Percentiles rank a stretch among this genome's conserved stretches.
These are phyloP conservation scores for Cyclotella sp. DNA, from an alignment of 108 stramenopile genomes.

Conservation along the genomic window DNA sequence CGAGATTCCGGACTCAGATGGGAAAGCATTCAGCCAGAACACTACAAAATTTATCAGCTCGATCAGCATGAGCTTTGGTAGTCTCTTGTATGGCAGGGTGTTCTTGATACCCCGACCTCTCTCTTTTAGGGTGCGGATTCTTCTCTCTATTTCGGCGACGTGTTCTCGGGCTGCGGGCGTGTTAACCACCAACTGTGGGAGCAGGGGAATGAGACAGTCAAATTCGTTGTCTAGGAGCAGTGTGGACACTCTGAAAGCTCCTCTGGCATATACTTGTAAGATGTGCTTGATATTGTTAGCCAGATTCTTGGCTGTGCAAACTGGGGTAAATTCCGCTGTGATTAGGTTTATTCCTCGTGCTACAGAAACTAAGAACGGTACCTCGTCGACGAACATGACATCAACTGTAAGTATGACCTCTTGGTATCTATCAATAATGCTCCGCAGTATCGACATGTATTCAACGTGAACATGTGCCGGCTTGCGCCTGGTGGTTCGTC, in stretches of 20 bases:
- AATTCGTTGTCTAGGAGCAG: neutral
- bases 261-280: neutral
- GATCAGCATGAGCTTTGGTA: slow-evolving; percentile 31
- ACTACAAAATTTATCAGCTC: slow-evolving; percentile 33
- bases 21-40: slow-evolving; percentile 38
- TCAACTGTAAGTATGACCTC: neutral
- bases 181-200: neutral
- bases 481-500: slow-evolving; percentile 14
- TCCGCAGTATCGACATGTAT: neutral
- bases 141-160: neutral
- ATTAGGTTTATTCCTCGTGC: neutral
- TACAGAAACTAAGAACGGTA: too few relatives aligned
- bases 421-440: neutral
- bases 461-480: neutral
- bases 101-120: slow-evolving; percentile 24
- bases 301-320: neutral
- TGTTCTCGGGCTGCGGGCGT: slow-evolving; percentile 2
- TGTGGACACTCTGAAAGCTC: neutral
- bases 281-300: neutral
- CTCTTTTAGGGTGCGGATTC: slow-evolving; percentile 25
- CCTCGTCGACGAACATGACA: neutral
- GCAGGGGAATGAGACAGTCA: neutral
- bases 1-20: slow-evolving; percentile 7
- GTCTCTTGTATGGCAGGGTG: slow-evolving; percentile 21
- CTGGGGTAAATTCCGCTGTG: neutral